Evolutionary conservation across 306 rosid species (phyloP), one percentile per base, ranked within the genome.

Genomic region (Castanea crenata): DNA sequence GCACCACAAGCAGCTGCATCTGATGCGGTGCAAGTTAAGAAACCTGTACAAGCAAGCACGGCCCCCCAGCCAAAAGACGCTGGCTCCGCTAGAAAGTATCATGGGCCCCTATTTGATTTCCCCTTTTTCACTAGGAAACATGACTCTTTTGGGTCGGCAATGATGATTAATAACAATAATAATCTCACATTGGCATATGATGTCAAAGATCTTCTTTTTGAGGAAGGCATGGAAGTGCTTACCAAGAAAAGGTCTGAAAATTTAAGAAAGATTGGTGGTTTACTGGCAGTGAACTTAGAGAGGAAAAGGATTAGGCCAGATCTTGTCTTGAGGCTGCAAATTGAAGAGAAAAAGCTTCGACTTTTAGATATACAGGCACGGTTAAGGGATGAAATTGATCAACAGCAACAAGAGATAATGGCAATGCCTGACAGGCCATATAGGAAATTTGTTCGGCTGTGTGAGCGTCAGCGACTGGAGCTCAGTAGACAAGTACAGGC

Each of bases 391-490:
- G 99, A 95, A 89, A 90, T 95, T 77, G 98, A 95, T 87, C 97
- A 92, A 78, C 99, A 92, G 44, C 99, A 95, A 83, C 97, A 95
- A 79, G 96, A 95, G 89, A 95, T 95, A 85, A 92, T 95, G 98
- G 94, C 97, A 81, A 95, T 95, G 98, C 95, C 98, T 20, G 99
- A 95, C 55, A 91, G 99, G 88, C 97, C 96, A 68, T 92, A 95
- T 76, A 89, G 98, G 52, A 95, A 92, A 88, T 95, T 95, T 91
- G 98, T 95, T 68, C 88, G 89, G 55, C 79, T 92, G 76, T 95
- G 99, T 74, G 99, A 95, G 88, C 99, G 98, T 64, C 99, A 95
- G 84, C 97, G 98, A 21, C 61, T 91, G 86, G 99, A 95, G 79
- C 93, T 95, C 41, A 73, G 94, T 55, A 87, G 99, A 79, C 99